phyloP scores from a whole-genome alignment of 106 monocot species.

The Acanthochlamys bracteata region DNA sequence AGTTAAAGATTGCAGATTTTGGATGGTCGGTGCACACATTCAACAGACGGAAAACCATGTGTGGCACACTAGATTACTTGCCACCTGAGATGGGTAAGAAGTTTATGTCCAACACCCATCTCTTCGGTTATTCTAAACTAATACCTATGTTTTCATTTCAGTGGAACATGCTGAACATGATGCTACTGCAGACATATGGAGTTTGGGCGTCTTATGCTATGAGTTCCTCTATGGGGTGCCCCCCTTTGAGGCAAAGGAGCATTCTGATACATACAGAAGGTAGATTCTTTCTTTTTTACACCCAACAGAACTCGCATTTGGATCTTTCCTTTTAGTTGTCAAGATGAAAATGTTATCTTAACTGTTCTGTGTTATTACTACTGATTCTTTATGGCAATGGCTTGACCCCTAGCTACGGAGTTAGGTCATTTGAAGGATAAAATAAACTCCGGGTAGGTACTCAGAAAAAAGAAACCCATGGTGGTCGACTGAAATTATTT shows the following conservation, averaged over 20 bases:
- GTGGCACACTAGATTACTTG: constrained; percentile 95
- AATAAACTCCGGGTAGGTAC: too few relatives aligned
- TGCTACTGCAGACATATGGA: constrained; percentile 93
- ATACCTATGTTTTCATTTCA: constrained; percentile 16
- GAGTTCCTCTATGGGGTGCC: constrained; percentile 99
- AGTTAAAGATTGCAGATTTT: constrained; percentile 96
- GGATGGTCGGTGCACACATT: constrained; percentile 99
- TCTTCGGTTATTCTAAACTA: neutral
- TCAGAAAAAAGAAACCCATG: too few relatives aligned
- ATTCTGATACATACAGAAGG: constrained; percentile 95
- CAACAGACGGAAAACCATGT: constrained; percentile 81
- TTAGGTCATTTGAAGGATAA: too few relatives aligned
- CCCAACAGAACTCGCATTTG: too few relatives aligned
- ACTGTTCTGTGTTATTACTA: too few relatives aligned
- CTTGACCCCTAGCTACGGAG: too few relatives aligned
- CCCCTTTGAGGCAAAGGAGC: constrained; percentile 97
- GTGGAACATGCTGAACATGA: constrained; percentile 97
- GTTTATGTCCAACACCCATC: constrained; percentile 6
- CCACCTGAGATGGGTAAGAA: constrained; percentile 97
- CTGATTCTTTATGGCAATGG: too few relatives aligned
- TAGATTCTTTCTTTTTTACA: constrained; percentile 9
- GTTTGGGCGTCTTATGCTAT: constrained; percentile 89
- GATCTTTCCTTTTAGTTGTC: too few relatives aligned
- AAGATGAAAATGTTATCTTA: too few relatives aligned
- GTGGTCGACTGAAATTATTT: too few relatives aligned